Evolutionary conservation across 345 rosid species (phyloP), one percentile per base, ranked within the genome.

Genomic region (Pugionium cornutum): DNA sequence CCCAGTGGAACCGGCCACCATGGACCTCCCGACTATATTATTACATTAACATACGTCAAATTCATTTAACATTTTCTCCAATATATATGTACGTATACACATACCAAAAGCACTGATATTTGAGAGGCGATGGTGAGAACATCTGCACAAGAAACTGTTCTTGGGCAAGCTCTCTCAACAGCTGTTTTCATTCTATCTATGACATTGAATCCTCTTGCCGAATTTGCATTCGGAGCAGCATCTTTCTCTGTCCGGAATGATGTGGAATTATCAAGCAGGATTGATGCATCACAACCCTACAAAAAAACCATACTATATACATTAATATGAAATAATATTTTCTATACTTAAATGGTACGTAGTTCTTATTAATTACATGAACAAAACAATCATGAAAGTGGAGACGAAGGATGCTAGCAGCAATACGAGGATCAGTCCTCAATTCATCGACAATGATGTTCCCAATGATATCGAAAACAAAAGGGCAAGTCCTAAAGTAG

Each of bases 211-310:
- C 89, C 92, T 62, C 89, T 77, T 0, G 56, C 74, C 0, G 92
- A 86, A 36, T 86, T 86, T 42, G 65, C 77, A 35, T 84, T 86
- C 3, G 82, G 79, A 35, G 9, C 0, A 1, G 91, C 81, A 48
- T 77, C 78, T 69, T 86, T 86, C 69, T 86, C 88, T 3, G 78
- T 74, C 2, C 52, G 26, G 47, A 80, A 76, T 2, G 83, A 68
- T 4, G 59, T 47, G 2, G 62, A 61, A 47, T 74, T 69, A 68
- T 86, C 88, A 44, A 86, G 70, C 73, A 86, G 32, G 37, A 83
- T 45, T 2, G 91, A 83, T 18, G 67, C 86, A 62, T 86, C 88
- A 47, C 91, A 86, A 4, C 87, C 89, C 89, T 85, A 75, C 43
- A 59, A 44, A 34, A 25, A 56, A 3, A 3, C 9, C 47, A 45